A percentile compares a stretch with the other conserved stretches of the same genome.
Evolutionary conservation across 441 rosid species (phyloP).

Genomic region (Erysimum cheiri): DNA sequence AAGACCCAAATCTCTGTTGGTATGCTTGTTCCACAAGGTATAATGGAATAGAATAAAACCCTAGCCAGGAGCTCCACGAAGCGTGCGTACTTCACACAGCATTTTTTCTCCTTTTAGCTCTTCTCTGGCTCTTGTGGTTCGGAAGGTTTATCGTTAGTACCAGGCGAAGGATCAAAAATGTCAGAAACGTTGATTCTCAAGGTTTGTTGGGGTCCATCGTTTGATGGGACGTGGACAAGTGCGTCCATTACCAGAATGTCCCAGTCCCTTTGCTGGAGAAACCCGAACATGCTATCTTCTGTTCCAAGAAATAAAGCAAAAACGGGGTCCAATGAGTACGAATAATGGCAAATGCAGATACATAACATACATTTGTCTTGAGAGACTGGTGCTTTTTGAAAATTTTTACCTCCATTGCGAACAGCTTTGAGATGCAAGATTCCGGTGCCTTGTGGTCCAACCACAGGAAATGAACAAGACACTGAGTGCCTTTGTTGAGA

Average conservation of each 20-base stretch:
- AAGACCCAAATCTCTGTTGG: background rate
- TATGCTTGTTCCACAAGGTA: slow-evolving; percentile 20
- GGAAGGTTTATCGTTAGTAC: slow-evolving; percentile 45
- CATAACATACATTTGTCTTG: background rate
- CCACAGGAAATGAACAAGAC: slow-evolving; percentile 93
- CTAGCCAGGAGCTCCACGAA: slow-evolving; percentile 20
- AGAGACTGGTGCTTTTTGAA: background rate
- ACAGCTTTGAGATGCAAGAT: slow-evolving; percentile 44
- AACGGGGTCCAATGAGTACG: background rate
- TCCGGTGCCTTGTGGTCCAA: slow-evolving; percentile 44
- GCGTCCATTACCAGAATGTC: slow-evolving; percentile 88
- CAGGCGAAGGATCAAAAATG: slow-evolving; percentile 45
- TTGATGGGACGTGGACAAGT: slow-evolving; percentile 73
- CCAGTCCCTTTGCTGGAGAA: slow-evolving; percentile 68
- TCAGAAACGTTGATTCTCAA: slow-evolving; percentile 59
- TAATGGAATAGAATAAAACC: slow-evolving; percentile 18
- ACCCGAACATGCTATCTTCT: slow-evolving; percentile 51
- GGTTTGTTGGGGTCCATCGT: slow-evolving; percentile 69
- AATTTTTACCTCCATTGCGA: slow-evolving; percentile 40
- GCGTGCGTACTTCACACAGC: background rate
- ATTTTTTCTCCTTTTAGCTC: slow-evolving; percentile 41
- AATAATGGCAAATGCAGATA: background rate
- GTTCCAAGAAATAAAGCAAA: slow-evolving; percentile 18
- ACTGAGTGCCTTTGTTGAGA: slow-evolving; percentile 86
- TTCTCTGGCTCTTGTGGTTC: slow-evolving; percentile 46